These are phyloP conservation scores for Ceriops decandra DNA, from an alignment of 345 rosid species.

Conservation along the genomic window DNA sequence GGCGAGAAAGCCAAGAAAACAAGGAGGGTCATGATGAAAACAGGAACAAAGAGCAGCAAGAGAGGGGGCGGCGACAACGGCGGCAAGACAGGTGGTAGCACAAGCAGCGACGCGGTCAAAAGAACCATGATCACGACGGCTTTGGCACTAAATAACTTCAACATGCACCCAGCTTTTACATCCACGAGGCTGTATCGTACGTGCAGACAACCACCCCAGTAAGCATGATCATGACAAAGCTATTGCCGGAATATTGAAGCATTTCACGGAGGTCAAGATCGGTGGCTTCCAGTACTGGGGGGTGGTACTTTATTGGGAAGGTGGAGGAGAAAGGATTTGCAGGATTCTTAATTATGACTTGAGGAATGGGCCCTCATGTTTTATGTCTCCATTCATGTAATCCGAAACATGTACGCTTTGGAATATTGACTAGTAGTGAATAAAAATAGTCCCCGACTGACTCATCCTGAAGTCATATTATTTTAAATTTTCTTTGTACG, in stretches of 20 bases:
- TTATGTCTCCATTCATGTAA: constrained; percentile 1
- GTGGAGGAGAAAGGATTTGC: neutral
- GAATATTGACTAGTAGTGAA: neutral
- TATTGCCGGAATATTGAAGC: neutral
- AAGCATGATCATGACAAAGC: neutral
- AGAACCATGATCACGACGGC: constrained; percentile 11
- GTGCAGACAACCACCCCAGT: neutral
- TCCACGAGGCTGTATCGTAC: neutral
- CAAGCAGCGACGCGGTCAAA: constrained; percentile 6
- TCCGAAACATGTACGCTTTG: neutral
- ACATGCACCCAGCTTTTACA: neutral
- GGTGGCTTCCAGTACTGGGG: too few species aligned
- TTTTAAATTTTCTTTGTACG: too few species aligned
- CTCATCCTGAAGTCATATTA: neutral
- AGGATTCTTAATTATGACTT: neutral
- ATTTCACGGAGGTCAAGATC: neutral
- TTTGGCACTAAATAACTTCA: constrained; percentile 6
- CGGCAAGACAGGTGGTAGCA: constrained; percentile 22
- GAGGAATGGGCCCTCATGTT: neutral
- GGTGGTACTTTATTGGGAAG: neutral
- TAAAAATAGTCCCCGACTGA: neutral
- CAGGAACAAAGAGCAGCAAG: constrained; percentile 20
- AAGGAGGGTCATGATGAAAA: constrained; percentile 20
- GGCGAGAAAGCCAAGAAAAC: constrained; percentile 24
- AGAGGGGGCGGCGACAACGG: constrained; percentile 25